Percentiles rank a stretch among this genome's conserved stretches.
phyloP scores from a whole-genome alignment of 305 asterid species.

The Fraxinus greggii region DNA sequence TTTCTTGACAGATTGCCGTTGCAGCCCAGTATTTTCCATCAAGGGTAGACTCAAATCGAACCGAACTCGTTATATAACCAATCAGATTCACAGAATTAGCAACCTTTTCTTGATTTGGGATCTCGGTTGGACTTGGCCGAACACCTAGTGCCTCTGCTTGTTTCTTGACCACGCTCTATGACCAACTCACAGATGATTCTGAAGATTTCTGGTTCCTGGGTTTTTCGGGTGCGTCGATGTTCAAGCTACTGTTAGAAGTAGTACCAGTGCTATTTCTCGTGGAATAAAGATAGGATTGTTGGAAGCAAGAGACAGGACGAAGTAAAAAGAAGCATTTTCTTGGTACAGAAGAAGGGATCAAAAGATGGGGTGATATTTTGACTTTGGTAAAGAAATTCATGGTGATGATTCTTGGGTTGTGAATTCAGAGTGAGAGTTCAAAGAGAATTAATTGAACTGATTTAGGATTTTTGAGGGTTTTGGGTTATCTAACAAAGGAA shows the following conservation, averaged over 20 bases:
- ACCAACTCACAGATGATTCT: slow-evolving; percentile 19
- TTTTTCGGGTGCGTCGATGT: slow-evolving; percentile 18
- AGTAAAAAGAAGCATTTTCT: slow-evolving; percentile 23
- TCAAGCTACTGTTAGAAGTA: not conserved
- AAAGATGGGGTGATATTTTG: slow-evolving; percentile 15
- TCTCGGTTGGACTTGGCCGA: slow-evolving; percentile 68
- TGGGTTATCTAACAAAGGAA: not conserved
- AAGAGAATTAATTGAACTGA: not conserved
- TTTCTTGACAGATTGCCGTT: slow-evolving; percentile 44
- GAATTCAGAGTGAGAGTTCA: not conserved
- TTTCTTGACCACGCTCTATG: slow-evolving; percentile 24
- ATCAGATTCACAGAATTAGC: slow-evolving; percentile 68
- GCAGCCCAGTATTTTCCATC: slow-evolving; percentile 56
- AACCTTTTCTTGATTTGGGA: slow-evolving; percentile 61
- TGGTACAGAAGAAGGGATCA: slow-evolving; percentile 27
- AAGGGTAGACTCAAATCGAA: slow-evolving; percentile 42
- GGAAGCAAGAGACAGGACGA: slow-evolving; percentile 25
- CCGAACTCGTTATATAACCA: slow-evolving; percentile 53
- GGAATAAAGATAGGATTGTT: slow-evolving; percentile 36
- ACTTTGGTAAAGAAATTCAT: slow-evolving; percentile 58
- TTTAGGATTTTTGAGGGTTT: not conserved
- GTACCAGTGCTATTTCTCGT: slow-evolving; percentile 21
- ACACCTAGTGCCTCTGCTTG: slow-evolving; percentile 27
- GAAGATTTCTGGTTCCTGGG: slow-evolving; percentile 32
- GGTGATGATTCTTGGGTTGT: slow-evolving; percentile 3